Conservation (phyloP, 2,329 filamentous ascomycete species). For the Hymenoscyphus fructigenus region DNA sequence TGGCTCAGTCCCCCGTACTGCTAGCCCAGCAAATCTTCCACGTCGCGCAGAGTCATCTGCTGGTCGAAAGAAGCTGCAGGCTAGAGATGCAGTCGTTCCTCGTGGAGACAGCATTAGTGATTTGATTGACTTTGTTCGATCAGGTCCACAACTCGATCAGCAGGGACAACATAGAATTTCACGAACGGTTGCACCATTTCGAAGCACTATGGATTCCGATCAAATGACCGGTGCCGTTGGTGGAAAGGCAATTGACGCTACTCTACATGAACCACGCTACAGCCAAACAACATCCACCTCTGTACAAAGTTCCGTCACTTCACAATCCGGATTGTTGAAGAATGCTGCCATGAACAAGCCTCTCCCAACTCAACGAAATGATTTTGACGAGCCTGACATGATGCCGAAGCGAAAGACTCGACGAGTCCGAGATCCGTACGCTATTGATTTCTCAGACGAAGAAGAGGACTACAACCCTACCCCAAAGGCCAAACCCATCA, state of each 20-base stretch:
- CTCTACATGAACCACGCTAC: conserved; percentile 52
- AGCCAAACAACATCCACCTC: conserved; percentile 46
- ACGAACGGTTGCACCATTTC: conserved; percentile 79
- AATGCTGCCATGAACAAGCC: conserved; percentile 39
- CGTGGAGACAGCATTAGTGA: conserved; percentile 72
- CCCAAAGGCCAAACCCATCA: conserved; percentile 25
- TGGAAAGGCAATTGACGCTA: conserved; percentile 57
- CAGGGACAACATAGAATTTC: conserved; percentile 71
- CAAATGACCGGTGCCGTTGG: conserved; percentile 59
- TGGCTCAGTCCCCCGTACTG: conserved; percentile 20
- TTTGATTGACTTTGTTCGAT: conserved; percentile 91
- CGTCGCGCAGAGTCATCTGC: conserved; percentile 36
- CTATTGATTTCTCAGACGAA: conserved; percentile 71
- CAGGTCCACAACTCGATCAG: conserved; percentile 61
- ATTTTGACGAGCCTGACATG: conserved; percentile 39
- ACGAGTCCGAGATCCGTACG: conserved; percentile 84
- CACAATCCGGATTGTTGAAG: conserved; percentile 67
- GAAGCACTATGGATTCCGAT: conserved; percentile 82
- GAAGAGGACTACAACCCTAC: conserved; percentile 36
- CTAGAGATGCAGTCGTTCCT: conserved; percentile 68
- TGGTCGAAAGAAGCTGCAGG: conserved; percentile 58
- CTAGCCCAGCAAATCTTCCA: conserved; percentile 21
- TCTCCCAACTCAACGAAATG: conserved; percentile 18
- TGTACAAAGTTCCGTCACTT: conserved; percentile 55
- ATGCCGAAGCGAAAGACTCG: conserved; percentile 73